A percentile compares a stretch with the other conserved stretches of the same genome.
These are phyloP conservation scores for Collybia sp. DNA, from an alignment of 768 basidiomycete genomes.

Conservation along the genomic window DNA sequence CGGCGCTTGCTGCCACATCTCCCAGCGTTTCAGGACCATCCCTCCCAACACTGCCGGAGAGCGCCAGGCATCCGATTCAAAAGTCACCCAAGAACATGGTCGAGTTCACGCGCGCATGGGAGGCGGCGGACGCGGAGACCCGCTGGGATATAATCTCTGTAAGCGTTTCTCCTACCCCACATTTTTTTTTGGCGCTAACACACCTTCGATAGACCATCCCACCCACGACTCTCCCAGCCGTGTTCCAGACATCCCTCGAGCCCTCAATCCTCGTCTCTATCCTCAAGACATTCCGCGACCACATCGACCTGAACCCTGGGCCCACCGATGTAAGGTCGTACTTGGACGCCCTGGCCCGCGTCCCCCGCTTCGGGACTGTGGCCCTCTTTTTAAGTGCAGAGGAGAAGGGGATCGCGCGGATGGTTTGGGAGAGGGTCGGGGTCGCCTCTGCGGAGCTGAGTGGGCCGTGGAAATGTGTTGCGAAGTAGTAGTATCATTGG, in stretches of 20 bases:
- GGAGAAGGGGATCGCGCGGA: conserved; percentile 47
- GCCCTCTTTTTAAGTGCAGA: conserved; percentile 52
- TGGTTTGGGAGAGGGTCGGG: conserved; percentile 40
- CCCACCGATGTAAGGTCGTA: conserved; percentile 33
- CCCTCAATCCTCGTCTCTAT: conserved; percentile 56
- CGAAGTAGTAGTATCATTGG: too few relatives aligned
- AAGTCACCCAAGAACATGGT: conserved; percentile 46
- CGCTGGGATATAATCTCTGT: conserved; percentile 61
- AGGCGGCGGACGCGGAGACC: conserved; percentile 30
- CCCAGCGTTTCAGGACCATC: conserved; percentile 4
- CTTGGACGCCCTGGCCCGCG: conserved; percentile 44
- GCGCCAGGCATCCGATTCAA: neutral
- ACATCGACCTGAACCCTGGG: conserved; percentile 8
- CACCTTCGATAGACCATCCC: conserved; percentile 41
- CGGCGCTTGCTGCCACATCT: conserved; percentile 2
- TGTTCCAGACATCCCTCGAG: conserved; percentile 72
- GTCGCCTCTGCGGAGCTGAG: conserved; percentile 12
- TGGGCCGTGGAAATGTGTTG: conserved; percentile 16
- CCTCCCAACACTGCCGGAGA: neutral
- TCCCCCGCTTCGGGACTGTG: conserved; percentile 62
- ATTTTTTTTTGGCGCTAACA: neutral
- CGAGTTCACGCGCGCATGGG: conserved; percentile 62
- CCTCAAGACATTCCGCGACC: conserved; percentile 41
- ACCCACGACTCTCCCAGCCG: conserved; percentile 46
- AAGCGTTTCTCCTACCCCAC: conserved; percentile 16